Percentiles rank a stretch among this genome's conserved stretches.
Conservation (phyloP, 2,329 filamentous ascomycete genomes). For the Alternaria arbusti region DNA sequence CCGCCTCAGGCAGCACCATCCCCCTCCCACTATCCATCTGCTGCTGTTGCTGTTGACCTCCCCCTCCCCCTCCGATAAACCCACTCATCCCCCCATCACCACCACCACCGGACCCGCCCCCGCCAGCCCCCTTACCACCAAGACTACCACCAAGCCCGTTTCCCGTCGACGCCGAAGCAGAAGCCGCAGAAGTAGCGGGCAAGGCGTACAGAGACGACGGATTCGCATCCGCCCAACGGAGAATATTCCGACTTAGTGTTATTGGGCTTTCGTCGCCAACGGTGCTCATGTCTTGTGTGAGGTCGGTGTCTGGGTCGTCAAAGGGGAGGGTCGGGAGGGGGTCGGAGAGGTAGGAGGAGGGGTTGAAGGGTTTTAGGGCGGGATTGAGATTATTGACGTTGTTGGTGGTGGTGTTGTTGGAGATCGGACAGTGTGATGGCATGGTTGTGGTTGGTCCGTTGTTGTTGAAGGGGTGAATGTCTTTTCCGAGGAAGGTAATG, state of each 20-base stretch:
- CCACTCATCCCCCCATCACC: not conserved
- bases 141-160: not conserved
- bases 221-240: constrained; percentile 48
- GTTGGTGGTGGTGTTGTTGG: not conserved
- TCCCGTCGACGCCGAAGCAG: not conserved
- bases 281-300: constrained; percentile 27
- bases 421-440: not conserved
- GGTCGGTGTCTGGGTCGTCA: constrained; percentile 10
- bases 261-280: constrained; percentile 35
- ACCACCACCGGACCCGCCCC: not conserved
- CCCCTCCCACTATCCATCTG: not conserved
- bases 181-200: not conserved
- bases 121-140: not conserved
- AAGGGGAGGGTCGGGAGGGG: constrained; percentile 10
- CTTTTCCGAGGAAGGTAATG: not conserved
- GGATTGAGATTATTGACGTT: not conserved
- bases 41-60: not conserved
- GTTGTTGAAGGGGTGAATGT: not conserved
- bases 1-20: not conserved
- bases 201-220: constrained; percentile 18
- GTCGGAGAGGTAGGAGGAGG: constrained; percentile 9
- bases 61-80: not conserved
- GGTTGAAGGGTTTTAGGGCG: constrained; percentile 8
- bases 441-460: not conserved
- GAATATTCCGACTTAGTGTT: constrained; percentile 47